These are phyloP conservation scores for Chalciporus sphaerocephalus DNA, from an alignment of 768 basidiomycete species.

Conservation along the genomic window DNA sequence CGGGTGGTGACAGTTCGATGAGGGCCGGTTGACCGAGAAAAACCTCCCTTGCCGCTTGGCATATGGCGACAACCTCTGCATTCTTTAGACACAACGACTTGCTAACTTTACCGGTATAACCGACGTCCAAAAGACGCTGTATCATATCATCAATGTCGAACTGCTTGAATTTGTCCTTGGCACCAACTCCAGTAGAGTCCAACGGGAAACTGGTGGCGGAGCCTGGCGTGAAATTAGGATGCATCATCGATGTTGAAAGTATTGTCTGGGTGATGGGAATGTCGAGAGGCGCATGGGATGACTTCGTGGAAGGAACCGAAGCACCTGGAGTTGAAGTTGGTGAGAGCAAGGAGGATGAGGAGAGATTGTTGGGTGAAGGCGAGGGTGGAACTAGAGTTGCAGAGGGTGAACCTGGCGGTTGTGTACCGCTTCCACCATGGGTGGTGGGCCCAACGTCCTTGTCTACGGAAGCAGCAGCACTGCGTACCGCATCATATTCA, in stretches of 20 bases:
- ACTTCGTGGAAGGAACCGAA: constrained; percentile 29
- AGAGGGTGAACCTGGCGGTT: constrained; percentile 28
- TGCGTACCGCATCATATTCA: constrained; percentile 32
- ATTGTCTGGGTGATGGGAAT: constrained; percentile 83
- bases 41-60: constrained; percentile 92
- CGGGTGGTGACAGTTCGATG: constrained; percentile 94
- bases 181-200: constrained; percentile 38
- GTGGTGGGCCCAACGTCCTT: constrained; percentile 30
- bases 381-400: constrained; percentile 36
- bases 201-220: constrained; percentile 41
- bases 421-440: constrained; percentile 40
- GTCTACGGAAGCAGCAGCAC: constrained; percentile 32
- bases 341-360: constrained; percentile 37
- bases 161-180: constrained; percentile 59
- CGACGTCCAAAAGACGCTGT: constrained; percentile 89
- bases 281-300: constrained; percentile 60
- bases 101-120: constrained; percentile 96
- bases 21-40: constrained; percentile 96
- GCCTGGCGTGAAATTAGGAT: constrained; percentile 46
- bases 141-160: constrained; percentile 99
- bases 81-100: constrained; percentile 96
- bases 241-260: constrained; percentile 61
- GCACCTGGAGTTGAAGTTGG: constrained; percentile 8
- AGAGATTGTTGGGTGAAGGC: constrained; percentile 36
- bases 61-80: constrained; percentile 89